phyloP scores from a whole-genome alignment of 345 rosid species.

The Brassica carinata region DNA sequence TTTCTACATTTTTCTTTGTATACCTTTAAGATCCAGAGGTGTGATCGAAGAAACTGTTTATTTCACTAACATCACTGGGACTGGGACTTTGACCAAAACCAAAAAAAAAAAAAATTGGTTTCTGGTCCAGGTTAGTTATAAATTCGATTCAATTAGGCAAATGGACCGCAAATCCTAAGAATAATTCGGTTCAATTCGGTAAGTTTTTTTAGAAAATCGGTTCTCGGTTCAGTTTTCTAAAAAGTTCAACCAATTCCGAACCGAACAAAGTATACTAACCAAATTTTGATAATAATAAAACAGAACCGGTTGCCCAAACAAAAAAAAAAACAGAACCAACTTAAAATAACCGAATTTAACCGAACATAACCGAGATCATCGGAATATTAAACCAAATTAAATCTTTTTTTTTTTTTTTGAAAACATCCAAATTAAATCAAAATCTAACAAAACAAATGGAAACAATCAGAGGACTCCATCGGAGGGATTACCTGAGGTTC shows the following conservation, averaged over 20 bases:
- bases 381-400: not conserved
- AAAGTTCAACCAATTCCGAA: not conserved
- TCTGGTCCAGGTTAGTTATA: not conserved
- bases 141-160: too few relatives aligned
- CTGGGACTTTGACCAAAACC: not conserved
- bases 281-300: not conserved
- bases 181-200: not conserved
- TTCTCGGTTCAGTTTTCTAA: not conserved
- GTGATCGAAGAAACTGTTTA: not conserved
- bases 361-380: not conserved
- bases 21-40: not conserved
- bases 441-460: not conserved
- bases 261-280: not conserved
- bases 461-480: not conserved
- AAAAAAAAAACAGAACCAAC: not conserved
- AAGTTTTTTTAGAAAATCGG: not conserved
- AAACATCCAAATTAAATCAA: not conserved
- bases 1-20: not conserved
- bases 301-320: not conserved
- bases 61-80: not conserved
- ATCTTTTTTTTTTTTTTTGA: too few relatives aligned
- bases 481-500: conserved; percentile 67
- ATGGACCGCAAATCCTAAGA: too few relatives aligned
- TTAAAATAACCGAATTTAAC: not conserved
- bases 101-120: not conserved